phyloP scores from a whole-genome alignment of 2,329 filamentous ascomycete species.

The Aspergillus niger region DNA sequence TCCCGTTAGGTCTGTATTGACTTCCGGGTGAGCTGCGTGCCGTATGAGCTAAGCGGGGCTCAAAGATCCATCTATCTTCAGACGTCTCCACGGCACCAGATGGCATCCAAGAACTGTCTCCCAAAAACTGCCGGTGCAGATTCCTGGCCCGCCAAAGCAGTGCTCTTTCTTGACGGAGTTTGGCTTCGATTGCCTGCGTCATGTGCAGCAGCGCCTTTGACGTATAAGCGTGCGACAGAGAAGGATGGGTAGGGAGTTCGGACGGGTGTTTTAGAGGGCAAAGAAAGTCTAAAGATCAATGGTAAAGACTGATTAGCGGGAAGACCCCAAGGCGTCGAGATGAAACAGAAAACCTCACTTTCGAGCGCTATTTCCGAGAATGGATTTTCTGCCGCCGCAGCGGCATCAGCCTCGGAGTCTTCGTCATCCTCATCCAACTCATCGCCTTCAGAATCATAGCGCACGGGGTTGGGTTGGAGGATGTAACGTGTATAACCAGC shows the following conservation, averaged over 20 bases:
- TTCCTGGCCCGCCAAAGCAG: conserved; percentile 60
- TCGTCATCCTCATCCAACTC: conserved; percentile 61
- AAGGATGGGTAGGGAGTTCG: conserved; percentile 61
- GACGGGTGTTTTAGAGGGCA: conserved; percentile 64
- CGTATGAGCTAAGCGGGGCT: conserved; percentile 32
- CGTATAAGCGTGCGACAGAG: conserved; percentile 60
- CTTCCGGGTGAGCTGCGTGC: conserved; percentile 17
- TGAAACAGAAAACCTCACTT: conserved; percentile 43
- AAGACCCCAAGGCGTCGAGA: background rate
- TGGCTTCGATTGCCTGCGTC: conserved; percentile 57
- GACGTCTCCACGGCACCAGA: conserved; percentile 55
- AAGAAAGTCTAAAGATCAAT: conserved; percentile 52
- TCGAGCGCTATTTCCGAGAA: conserved; percentile 61
- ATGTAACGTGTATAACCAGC: conserved; percentile 64
- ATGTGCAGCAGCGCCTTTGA: conserved; percentile 61
- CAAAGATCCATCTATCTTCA: conserved; percentile 53
- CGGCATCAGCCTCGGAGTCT: conserved; percentile 59
- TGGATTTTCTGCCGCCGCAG: conserved; percentile 62
- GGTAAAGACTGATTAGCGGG: conserved; percentile 13
- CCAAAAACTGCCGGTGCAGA: conserved; percentile 60
- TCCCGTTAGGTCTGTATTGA: conserved; percentile 21
- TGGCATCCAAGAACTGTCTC: conserved; percentile 63
- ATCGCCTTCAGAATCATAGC: conserved; percentile 66
- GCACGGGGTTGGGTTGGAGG: conserved; percentile 59
- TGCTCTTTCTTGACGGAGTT: conserved; percentile 59